Percentiles rank a stretch among this genome's conserved stretches.
These are phyloP conservation scores for Candida germanica DNA, from an alignment of 805 yeast species.

Conservation along the genomic window DNA sequence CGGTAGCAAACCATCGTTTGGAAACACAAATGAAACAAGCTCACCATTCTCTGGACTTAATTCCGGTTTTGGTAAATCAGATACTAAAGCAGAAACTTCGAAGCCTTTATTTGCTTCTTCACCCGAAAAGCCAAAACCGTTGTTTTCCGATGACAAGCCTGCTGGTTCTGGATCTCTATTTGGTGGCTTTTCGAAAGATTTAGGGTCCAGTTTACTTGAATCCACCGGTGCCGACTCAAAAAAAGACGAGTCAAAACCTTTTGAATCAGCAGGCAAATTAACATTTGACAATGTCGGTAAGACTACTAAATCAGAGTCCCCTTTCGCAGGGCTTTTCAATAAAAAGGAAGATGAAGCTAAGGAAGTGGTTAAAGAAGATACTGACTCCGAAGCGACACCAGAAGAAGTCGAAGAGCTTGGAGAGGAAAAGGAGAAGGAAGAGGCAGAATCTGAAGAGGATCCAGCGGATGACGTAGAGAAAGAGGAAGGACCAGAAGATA, in stretches of 20 bases:
- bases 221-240: neutral
- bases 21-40: no score
- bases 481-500: neutral
- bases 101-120: no score
- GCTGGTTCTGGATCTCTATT: no score
- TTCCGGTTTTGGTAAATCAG: no score
- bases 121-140: no score
- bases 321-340: constrained; percentile 4
- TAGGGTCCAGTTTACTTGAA: no score
- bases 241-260: neutral
- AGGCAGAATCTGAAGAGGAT: neutral
- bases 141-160: no score
- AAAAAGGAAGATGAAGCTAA: neutral
- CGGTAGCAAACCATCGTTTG: no score
- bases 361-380: neutral
- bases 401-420: neutral
- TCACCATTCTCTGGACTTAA: no score
- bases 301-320: constrained; percentile 1
- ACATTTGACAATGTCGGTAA: constrained; percentile 1
- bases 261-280: neutral
- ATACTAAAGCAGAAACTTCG: no score
- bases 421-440: neutral
- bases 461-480: neutral
- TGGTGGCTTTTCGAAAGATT: no score
- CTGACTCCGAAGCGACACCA: neutral